phyloP scores from a whole-genome alignment of 2,329 filamentous ascomycete species.

The Pseudodiploospora longispora region DNA sequence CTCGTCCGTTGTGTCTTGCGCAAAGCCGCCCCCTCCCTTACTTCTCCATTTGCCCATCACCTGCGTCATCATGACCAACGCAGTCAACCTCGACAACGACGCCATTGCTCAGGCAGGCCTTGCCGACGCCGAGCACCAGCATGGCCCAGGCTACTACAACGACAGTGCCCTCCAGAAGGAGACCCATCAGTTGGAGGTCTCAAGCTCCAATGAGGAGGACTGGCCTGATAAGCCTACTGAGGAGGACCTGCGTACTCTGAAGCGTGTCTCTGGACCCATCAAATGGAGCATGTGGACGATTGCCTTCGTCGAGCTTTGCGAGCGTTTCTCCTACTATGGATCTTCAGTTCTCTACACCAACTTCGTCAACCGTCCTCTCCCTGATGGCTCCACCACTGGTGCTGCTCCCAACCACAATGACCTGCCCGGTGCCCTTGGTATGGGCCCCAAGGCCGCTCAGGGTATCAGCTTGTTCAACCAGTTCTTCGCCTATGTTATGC shows the following conservation, averaged over 20 bases:
- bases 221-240: slow-evolving; percentile 44
- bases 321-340: slow-evolving; percentile 73
- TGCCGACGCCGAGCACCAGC: slow-evolving; percentile 20
- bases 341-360: slow-evolving; percentile 61
- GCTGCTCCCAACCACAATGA: slow-evolving; percentile 27
- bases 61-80: slow-evolving; percentile 24
- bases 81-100: slow-evolving; percentile 27
- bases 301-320: slow-evolving; percentile 65
- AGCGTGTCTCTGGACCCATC: slow-evolving; percentile 55
- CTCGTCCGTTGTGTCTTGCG: not conserved
- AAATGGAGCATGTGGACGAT: slow-evolving; percentile 61
- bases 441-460: slow-evolving; percentile 49
- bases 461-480: slow-evolving; percentile 45
- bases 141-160: slow-evolving; percentile 15
- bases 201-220: slow-evolving; percentile 19
- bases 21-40: too few species aligned
- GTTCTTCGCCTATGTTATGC: slow-evolving; percentile 56
- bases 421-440: slow-evolving; percentile 45
- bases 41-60: too few species aligned
- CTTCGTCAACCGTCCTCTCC: slow-evolving; percentile 51
- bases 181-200: slow-evolving; percentile 12
- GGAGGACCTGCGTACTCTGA: slow-evolving; percentile 54
- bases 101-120: slow-evolving; percentile 26
- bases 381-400: slow-evolving; percentile 45
- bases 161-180: slow-evolving; percentile 15